Base-by-base conservation (phyloP, 2,329 filamentous ascomycete species). In the Diaporthe australafricana region DNA sequence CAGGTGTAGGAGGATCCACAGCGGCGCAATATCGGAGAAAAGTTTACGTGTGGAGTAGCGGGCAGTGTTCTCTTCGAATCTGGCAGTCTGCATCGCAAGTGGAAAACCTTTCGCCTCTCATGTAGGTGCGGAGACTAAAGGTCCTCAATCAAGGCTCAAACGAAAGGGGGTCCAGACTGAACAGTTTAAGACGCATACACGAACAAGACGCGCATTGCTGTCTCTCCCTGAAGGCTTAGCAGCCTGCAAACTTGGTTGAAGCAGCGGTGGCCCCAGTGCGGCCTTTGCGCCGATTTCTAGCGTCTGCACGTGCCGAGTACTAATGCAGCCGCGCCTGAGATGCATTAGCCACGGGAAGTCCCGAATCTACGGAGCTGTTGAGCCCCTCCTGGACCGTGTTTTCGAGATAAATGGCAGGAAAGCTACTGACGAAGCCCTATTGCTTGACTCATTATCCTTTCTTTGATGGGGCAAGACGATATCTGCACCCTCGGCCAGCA, bases 21-120 rank as follows among this genome's bases (percentile, higher is more conserved):
- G n/a, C n/a, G 52, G 52, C 52, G 52, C 20, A 55, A 55, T 55
- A 55, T 55, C 52, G 52, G 52, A 30, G 52, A 14, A 55, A 35
- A n/a, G 17, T 12, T 35, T 30, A 17, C 16, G 14, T 12, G 52
- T 35, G 52, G 52, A 55, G 52, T n/a, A 20, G 20, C 52, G 52
- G 17, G 27, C 30, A 55, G 32, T 35, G 20, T 32, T 27, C 30
- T 55, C 20, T 5, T 3, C 11, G 17, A 53, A 27, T 32, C 50
- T 53, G 52, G 50, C 50, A 53, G 7, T 53, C 30, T 32, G 11
- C 16, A 16, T 27, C n/a, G 16, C 30, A 32, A 25, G 27, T 35
- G 27, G 30, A 35, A 6, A 5, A 35, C 16, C 17, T 8, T 20
- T 20, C 20, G 20, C 11, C 5, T 35, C 38, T 8, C 38, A 40